phyloP scores from a whole-genome alignment of 176 grass and related monocot genomes.

The Rhynchospora pubera region DNA sequence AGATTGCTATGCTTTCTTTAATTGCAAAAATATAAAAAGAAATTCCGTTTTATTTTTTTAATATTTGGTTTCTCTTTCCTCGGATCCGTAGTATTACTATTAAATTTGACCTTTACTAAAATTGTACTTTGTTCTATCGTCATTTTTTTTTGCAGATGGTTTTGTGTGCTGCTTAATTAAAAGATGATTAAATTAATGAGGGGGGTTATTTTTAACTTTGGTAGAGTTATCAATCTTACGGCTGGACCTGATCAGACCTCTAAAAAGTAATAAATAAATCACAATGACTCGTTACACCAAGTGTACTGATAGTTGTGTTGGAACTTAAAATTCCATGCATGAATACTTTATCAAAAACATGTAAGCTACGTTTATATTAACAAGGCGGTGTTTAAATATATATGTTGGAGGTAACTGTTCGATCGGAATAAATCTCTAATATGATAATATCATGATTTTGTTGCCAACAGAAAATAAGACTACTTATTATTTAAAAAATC shows the following conservation, averaged over 20 bases:
- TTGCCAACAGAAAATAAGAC: too few relatives aligned
- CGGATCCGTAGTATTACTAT: not conserved
- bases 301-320: not conserved
- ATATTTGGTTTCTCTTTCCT: not conserved
- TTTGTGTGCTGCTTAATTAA: too few relatives aligned
- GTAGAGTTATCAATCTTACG: not conserved
- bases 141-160: not conserved
- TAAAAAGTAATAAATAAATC: not conserved
- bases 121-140: not conserved
- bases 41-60: not conserved
- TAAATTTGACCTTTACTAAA: not conserved
- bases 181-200: not conserved
- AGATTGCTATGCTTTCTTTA: too few relatives aligned
- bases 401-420: too few relatives aligned
- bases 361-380: too few relatives aligned
- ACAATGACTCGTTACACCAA: not conserved
- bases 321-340: not conserved
- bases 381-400: too few relatives aligned
- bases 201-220: not conserved
- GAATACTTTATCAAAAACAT: not conserved
- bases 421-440: too few relatives aligned
- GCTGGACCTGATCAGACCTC: not conserved
- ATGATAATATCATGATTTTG: too few relatives aligned
- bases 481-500: too few relatives aligned
- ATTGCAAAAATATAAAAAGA: not conserved